A percentile compares a stretch with the other conserved stretches of the same genome.
These are phyloP conservation scores for Carallia pectinifolia DNA, from an alignment of 345 rosid species.

Conservation along the genomic window DNA sequence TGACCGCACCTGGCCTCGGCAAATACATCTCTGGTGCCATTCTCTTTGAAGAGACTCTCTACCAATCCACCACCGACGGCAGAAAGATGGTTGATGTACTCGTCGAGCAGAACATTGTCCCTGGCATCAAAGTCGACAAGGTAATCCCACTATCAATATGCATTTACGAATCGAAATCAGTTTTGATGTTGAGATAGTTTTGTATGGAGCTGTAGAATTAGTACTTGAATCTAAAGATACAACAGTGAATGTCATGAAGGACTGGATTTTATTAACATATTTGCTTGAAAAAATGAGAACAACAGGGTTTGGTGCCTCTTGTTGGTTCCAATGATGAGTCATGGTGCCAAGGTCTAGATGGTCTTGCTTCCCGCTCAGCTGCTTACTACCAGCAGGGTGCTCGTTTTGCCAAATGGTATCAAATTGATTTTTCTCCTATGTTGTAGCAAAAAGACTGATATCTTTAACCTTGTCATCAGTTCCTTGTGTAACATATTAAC, in stretches of 20 bases:
- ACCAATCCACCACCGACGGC: slow-evolving; percentile 86
- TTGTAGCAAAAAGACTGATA: not conserved
- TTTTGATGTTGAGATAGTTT: no score
- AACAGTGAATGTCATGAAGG: not conserved
- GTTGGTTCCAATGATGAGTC: slow-evolving; percentile 90
- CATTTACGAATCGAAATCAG: no score
- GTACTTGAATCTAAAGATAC: no score
- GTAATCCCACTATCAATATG: slow-evolving; percentile 28
- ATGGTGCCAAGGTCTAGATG: slow-evolving; percentile 99
- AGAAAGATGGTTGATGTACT: slow-evolving; percentile 93
- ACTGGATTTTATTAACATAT: not conserved
- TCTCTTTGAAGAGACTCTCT: slow-evolving; percentile 93
- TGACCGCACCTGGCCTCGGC: slow-evolving; percentile 81
- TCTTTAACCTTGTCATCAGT: not conserved
- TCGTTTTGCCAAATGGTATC: slow-evolving; percentile 96
- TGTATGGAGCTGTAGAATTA: no score
- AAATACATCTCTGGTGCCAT: slow-evolving; percentile 88
- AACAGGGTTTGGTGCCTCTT: slow-evolving; percentile 95
- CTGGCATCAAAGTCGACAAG: slow-evolving; percentile 98
- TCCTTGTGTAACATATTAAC: not conserved
- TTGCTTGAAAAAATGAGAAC: slow-evolving; percentile 14
- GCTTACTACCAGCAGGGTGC: slow-evolving; percentile 99
- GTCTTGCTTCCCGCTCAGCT: slow-evolving; percentile 89
- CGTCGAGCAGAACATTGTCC: slow-evolving; percentile 82
- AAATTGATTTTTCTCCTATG: not conserved